Conservation (phyloP, 257 asterid genomes). For the Solanum ahanhuiri region DNA sequence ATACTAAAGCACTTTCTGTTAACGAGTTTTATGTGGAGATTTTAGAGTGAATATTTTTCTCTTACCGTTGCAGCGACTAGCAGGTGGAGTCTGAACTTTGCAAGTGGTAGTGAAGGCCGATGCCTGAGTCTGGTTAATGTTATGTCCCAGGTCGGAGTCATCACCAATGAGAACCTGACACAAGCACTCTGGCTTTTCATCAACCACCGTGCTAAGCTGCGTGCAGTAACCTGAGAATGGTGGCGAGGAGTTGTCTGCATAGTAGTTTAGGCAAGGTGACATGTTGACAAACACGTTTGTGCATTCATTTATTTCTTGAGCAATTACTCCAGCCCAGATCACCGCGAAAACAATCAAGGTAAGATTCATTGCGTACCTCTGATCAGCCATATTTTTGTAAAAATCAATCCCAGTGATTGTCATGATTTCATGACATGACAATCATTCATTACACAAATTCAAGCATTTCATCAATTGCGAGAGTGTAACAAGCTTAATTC, state of each 20-base stretch:
- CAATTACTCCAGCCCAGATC: constrained; percentile 21
- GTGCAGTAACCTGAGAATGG: constrained; percentile 57
- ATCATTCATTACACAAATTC: too few relatives aligned
- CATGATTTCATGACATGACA: too few relatives aligned
- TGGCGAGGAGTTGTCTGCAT: constrained; percentile 36
- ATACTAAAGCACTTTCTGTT: background rate
- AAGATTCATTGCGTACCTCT: constrained; percentile 15
- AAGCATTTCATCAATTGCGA: too few relatives aligned
- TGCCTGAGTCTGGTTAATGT: constrained; percentile 21
- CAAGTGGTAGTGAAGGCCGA: constrained; percentile 49
- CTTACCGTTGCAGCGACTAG: constrained; percentile 48
- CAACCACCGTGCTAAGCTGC: constrained; percentile 47
- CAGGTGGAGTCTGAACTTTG: constrained; percentile 58
- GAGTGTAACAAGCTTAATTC: too few relatives aligned
- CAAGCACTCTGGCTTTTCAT: constrained; percentile 52
- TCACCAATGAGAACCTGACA: constrained; percentile 64
- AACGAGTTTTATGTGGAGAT: background rate
- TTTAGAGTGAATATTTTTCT: background rate
- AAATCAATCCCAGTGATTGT: background rate
- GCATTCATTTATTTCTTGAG: constrained; percentile 57
- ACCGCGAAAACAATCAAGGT: constrained; percentile 20
- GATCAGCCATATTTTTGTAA: constrained; percentile 23
- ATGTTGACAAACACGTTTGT: constrained; percentile 53
- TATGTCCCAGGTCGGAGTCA: constrained; percentile 40
- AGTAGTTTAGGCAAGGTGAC: constrained; percentile 75